A percentile compares a stretch with the other conserved stretches of the same genome.
Conservation (phyloP, 768 basidiomycete genomes). For the Cyclocybe cylindracea region DNA sequence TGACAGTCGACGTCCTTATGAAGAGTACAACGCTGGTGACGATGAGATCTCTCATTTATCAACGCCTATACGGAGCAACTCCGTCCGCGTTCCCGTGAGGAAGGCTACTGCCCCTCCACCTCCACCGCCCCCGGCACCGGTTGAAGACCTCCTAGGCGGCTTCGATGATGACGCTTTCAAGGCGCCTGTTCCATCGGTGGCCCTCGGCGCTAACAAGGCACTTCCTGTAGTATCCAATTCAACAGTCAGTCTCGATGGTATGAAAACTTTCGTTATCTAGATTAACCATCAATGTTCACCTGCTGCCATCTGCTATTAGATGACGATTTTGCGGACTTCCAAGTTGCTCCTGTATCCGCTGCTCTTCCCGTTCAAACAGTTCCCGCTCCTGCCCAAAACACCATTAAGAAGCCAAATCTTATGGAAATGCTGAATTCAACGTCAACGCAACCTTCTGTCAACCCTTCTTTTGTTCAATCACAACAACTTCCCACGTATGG, state of each 20-base stretch:
- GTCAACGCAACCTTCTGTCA: constrained; percentile 28
- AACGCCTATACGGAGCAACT: constrained; percentile 30
- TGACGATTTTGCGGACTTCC: constrained; percentile 88
- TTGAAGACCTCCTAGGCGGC: constrained; percentile 75
- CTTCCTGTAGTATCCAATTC: constrained; percentile 46
- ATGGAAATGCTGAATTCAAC: constrained; percentile 49
- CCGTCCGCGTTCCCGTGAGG: constrained; percentile 37
- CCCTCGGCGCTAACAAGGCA: constrained; percentile 46
- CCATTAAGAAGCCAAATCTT: constrained; percentile 36
- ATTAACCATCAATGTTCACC: not conserved
- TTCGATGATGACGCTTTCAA: constrained; percentile 70
- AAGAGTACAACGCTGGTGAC: constrained; percentile 97
- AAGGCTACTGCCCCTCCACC: constrained; percentile 39
- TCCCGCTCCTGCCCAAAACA: constrained; percentile 22
- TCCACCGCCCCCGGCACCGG: constrained; percentile 42
- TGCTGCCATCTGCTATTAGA: constrained; percentile 38
- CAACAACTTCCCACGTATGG: constrained; percentile 26
- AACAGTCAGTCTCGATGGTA: constrained; percentile 43
- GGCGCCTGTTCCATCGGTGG: constrained; percentile 31
- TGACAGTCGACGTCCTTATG: constrained; percentile 64
- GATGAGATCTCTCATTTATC: constrained; percentile 56
- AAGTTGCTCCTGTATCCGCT: constrained; percentile 61
- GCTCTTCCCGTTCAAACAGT: constrained; percentile 37
- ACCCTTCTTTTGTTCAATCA: constrained; percentile 27
- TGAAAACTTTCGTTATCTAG: constrained; percentile 4